Evolutionary conservation across 345 rosid genomes (phyloP).

Genomic region (Tarenaya hassleriana): DNA sequence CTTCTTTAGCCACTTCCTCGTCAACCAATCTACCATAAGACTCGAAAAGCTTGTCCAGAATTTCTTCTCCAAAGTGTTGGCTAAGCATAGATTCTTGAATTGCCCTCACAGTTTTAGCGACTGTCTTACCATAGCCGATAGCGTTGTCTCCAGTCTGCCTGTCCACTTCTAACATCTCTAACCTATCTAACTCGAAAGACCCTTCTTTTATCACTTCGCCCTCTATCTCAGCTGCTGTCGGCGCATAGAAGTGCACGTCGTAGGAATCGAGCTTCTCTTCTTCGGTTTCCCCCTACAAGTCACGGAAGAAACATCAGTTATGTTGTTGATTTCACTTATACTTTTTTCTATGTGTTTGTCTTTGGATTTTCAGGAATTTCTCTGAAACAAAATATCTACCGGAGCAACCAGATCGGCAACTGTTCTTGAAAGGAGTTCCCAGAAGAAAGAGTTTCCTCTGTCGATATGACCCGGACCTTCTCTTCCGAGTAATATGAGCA

Average conservation of each 20-base stretch:
- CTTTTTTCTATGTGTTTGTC: background rate
- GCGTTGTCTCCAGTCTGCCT: slow-evolving; percentile 22
- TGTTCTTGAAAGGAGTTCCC: slow-evolving; percentile 67
- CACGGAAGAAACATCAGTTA: background rate
- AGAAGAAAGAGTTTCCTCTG: slow-evolving; percentile 77
- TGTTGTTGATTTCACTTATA: background rate
- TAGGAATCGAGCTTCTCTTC: slow-evolving; percentile 65
- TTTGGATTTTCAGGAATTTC: background rate
- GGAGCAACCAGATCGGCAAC: slow-evolving; percentile 43
- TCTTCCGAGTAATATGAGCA: slow-evolving; percentile 65
- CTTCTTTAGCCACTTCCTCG: slow-evolving; percentile 50
- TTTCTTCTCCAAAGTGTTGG: slow-evolving; percentile 61
- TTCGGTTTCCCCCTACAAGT: slow-evolving; percentile 53
- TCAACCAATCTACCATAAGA: slow-evolving; percentile 48
- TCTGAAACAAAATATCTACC: slow-evolving; percentile 28
- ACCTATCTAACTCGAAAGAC: slow-evolving; percentile 41
- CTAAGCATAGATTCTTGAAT: slow-evolving; percentile 72
- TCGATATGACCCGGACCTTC: slow-evolving; percentile 54
- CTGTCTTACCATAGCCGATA: slow-evolving; percentile 47
- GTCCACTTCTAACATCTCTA: slow-evolving; percentile 48
- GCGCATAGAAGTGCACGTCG: slow-evolving; percentile 67
- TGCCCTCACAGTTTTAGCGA: slow-evolving; percentile 76
- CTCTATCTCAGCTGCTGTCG: slow-evolving; percentile 63
- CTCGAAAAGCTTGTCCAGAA: slow-evolving; percentile 58
- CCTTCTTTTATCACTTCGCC: slow-evolving; percentile 50